Evolutionary conservation across 2,329 filamentous ascomycete genomes (phyloP).

Genomic region (Cucurbitaria berberidis): DNA sequence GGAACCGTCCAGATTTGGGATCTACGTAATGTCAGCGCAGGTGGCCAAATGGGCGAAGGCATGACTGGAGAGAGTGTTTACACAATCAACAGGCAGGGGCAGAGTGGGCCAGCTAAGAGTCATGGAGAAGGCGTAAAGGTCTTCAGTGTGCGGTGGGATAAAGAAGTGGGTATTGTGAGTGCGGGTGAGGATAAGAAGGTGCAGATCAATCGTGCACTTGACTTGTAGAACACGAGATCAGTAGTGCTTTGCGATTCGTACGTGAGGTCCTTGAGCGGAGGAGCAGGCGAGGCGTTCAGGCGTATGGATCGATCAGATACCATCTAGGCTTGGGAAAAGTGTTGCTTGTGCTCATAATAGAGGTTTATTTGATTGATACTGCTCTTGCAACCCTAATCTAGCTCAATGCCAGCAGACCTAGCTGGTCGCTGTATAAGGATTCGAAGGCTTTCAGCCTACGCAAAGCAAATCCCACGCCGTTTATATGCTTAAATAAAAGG

Average conservation of each 20-base stretch:
- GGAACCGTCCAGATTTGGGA: constrained; percentile 96
- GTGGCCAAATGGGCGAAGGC: constrained; percentile 58
- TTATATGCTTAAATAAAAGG: constrained; percentile 20
- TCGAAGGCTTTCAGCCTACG: not conserved
- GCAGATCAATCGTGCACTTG: constrained; percentile 72
- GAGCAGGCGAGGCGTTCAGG: constrained; percentile 17
- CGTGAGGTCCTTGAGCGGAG: not conserved
- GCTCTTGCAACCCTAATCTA: not conserved
- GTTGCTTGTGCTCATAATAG: not conserved
- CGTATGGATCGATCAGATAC: constrained; percentile 23
- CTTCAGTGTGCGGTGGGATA: constrained; percentile 86
- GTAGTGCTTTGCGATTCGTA: not conserved
- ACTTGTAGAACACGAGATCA: constrained; percentile 8
- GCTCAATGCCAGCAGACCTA: not conserved
- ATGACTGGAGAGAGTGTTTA: constrained; percentile 72
- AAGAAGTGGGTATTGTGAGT: constrained; percentile 84
- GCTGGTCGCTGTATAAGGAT: not conserved
- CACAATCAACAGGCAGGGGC: constrained; percentile 78
- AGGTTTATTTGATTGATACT: not conserved
- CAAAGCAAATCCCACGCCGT: not conserved
- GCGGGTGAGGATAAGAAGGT: constrained; percentile 92
- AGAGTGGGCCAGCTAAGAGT: constrained; percentile 59
- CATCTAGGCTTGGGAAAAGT: constrained; percentile 13
- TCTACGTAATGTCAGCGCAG: constrained; percentile 71
- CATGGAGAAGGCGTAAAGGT: constrained; percentile 89